Evolutionary conservation across 2,329 filamentous ascomycete genomes (phyloP).

Genomic region (Dryadomyces quercus-mongolicae): DNA sequence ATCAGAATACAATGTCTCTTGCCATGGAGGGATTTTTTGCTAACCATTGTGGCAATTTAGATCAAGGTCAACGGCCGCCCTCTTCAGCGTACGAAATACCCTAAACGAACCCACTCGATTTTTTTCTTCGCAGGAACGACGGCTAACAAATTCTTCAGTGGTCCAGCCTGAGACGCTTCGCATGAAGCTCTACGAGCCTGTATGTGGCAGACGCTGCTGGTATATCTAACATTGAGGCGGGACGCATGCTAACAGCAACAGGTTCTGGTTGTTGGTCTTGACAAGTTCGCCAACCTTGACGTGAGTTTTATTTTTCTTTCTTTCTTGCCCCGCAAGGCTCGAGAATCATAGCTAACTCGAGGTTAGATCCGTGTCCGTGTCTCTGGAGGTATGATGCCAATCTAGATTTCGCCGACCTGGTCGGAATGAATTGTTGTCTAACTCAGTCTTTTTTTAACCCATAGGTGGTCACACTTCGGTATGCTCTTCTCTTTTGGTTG

Average conservation of each 20-base stretch:
- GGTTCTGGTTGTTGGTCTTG: slow-evolving; percentile 85
- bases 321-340: too few relatives aligned
- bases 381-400: slow-evolving; percentile 61
- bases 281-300: slow-evolving; percentile 66
- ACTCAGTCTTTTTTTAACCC: slow-evolving; percentile 4
- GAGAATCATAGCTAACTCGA: slow-evolving; percentile 4
- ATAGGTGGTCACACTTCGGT: slow-evolving; percentile 14
- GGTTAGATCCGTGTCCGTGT: slow-evolving; percentile 80
- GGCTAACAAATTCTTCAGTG: slow-evolving; percentile 7
- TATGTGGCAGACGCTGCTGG: slow-evolving; percentile 16
- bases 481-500: background rate
- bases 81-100: slow-evolving; percentile 30
- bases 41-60: slow-evolving; percentile 1
- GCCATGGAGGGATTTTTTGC: background rate
- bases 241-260: background rate
- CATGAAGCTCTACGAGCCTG: slow-evolving; percentile 83
- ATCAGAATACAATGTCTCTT: too few relatives aligned
- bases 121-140: background rate
- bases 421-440: background rate
- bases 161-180: slow-evolving; percentile 14
- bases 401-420: background rate
- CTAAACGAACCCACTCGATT: background rate
- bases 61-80: slow-evolving; percentile 98
- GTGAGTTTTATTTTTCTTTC: too few relatives aligned
- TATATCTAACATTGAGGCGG: background rate